Conservation (phyloP, 78 protist species). For the slime mould (Dictyostelium discoideum) region dicty_2.7 NC_007089.4:4744001-4744500, state of each 20-base stretch:
- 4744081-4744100: too few relatives aligned
- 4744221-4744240: background rate
- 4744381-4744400: background rate
- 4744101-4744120: background rate
- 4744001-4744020: background rate
- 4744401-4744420: background rate
- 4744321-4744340: background rate
- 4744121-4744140: background rate
- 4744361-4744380: background rate
- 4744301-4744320: background rate
- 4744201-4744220: background rate
- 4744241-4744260: background rate
- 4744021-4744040: background rate
- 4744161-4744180: background rate
- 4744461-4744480: background rate
- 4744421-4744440: background rate
- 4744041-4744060: background rate
- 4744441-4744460: background rate
- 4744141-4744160: background rate
- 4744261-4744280: background rate
- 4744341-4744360: background rate
- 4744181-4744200: background rate
- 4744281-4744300: background rate
- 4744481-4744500: background rate
- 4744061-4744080: background rate